Evolutionary conservation across 768 basidiomycete species (phyloP), one percentile per base, ranked within the genome.

Genomic region (Russula ochroleuca): DNA sequence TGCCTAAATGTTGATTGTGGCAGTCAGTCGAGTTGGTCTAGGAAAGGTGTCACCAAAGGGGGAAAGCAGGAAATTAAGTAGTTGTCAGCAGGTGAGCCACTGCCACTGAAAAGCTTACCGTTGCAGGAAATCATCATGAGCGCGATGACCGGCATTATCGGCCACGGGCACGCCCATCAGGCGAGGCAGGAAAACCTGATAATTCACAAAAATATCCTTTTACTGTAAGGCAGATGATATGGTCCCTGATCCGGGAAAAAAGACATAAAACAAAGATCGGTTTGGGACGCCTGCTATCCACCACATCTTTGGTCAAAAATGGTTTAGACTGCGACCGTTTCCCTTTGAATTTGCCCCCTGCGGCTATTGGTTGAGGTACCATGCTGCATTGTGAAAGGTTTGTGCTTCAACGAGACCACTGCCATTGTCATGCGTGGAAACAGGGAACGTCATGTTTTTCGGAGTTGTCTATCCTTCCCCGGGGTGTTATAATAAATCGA

Each of bases 121-220:
- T 38, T 43, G 31, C 35, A 54, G 51, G 47, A 48, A 60, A 41
- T 31, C 37, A 31, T n/a, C 35, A 55, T 37, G 38, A 55, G 23
- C 53, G 51, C 52, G 47, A 50, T 60, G 63, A 37, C 63, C 53
- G 63, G 63, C 15, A 23, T 37, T 9, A 13, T 47, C 51, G 37
- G 47, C 25, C 58, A 55, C 47, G 53, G 53, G 53, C 63, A 64
- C 47, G 63, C 63, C 35, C 52, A 64, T 64, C 63, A 64, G 58
- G 63, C 21, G 63, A 64, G 63, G 63, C 63, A 23, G 25, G 35
- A 25, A 54, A 53, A 19, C 7, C 50, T 17, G 25, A 40, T 35
- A 53, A n/a, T 9, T 19, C 33, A 9, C 45, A 47, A n/a, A 49
- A 53, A 10, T 31, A 54, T 53, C 40, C 5, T 57, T 47, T 9